phyloP scores from a whole-genome alignment of 805 yeast genomes.

The Trichomonascus vanleenenianus region DNA sequence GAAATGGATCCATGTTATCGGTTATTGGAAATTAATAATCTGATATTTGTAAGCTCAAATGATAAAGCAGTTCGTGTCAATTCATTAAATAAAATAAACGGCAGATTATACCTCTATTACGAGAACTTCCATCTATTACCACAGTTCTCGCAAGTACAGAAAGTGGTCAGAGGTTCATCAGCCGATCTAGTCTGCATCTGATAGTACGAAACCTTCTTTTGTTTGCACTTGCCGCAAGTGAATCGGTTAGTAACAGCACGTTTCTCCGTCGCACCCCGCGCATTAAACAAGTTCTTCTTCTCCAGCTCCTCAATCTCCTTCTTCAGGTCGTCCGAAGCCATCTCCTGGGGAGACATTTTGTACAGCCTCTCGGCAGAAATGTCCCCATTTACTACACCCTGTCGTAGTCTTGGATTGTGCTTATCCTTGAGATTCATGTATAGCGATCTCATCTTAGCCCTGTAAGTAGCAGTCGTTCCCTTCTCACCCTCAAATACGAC shows the following conservation, averaged over 20 bases:
- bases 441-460: slow-evolving; percentile 77
- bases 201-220: slow-evolving; percentile 91
- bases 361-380: slow-evolving; percentile 60
- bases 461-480: slow-evolving; percentile 50
- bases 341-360: slow-evolving; percentile 82
- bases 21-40: no score
- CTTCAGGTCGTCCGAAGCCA: slow-evolving; percentile 89
- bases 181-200: slow-evolving; percentile 98
- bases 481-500: slow-evolving; percentile 57
- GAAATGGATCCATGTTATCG: no score
- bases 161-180: slow-evolving; percentile 97
- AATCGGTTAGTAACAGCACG: slow-evolving; percentile 95
- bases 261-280: slow-evolving; percentile 95
- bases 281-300: slow-evolving; percentile 85
- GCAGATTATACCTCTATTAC: slow-evolving; percentile 30
- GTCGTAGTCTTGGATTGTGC: slow-evolving; percentile 79
- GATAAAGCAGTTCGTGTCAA: no score
- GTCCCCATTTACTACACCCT: slow-evolving; percentile 57
- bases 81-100: no score
- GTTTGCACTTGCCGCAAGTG: slow-evolving; percentile 96
- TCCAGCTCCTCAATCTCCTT: slow-evolving; percentile 79
- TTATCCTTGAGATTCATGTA: slow-evolving; percentile 83
- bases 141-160: slow-evolving; percentile 95
- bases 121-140: slow-evolving; percentile 98
- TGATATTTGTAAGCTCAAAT: no score